A percentile compares a stretch with the other conserved stretches of the same genome.
Evolutionary conservation across 805 yeast genomes (phyloP).

Genomic region (Dipodascopsis tothii): DNA sequence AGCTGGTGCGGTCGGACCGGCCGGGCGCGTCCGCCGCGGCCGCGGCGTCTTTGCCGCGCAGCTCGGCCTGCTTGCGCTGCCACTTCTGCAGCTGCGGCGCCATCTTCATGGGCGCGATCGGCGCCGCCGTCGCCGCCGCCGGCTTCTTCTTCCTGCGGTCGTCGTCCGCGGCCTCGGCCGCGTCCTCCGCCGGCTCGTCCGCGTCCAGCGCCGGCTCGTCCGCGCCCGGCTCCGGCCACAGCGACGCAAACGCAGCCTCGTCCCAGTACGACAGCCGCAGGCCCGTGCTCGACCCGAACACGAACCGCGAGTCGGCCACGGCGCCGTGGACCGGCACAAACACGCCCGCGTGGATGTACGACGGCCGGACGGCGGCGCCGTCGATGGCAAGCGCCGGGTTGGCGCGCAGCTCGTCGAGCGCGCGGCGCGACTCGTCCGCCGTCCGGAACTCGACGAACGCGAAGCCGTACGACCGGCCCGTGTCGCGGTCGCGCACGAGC

Average conservation of each 20-base stretch:
- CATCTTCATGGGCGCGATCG: slow-evolving; percentile 5
- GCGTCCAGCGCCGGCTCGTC: not conserved
- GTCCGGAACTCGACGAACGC: slow-evolving; percentile 18
- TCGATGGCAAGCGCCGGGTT: not conserved
- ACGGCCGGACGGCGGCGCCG: slow-evolving; percentile 1
- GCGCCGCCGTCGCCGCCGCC: not conserved
- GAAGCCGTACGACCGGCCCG: slow-evolving; percentile 10
- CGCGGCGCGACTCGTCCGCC: slow-evolving; percentile 5
- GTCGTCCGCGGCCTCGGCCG: slow-evolving; percentile 1
- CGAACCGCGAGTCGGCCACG: not conserved
- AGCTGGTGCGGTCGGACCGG: not conserved
- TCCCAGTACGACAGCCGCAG: slow-evolving; percentile 19
- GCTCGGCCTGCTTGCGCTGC: slow-evolving; percentile 20
- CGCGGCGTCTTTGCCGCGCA: slow-evolving; percentile 8
- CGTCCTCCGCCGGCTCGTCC: not conserved
- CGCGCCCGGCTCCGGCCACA: slow-evolving; percentile 6
- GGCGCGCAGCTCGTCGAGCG: not conserved
- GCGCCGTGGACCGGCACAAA: slow-evolving; percentile 16
- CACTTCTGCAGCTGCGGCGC: slow-evolving; percentile 21
- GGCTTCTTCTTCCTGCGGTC: slow-evolving; percentile 6
- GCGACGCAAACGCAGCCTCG: slow-evolving; percentile 8
- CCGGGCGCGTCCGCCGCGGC: not conserved
- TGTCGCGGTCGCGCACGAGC: slow-evolving; percentile 13
- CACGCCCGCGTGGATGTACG: slow-evolving; percentile 20
- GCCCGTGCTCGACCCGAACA: slow-evolving; percentile 5